A percentile compares a stretch with the other conserved stretches of the same genome.
Conservation (phyloP, 1,284 basidiomycete species). For the Ustilago vetiveriae region DNA sequence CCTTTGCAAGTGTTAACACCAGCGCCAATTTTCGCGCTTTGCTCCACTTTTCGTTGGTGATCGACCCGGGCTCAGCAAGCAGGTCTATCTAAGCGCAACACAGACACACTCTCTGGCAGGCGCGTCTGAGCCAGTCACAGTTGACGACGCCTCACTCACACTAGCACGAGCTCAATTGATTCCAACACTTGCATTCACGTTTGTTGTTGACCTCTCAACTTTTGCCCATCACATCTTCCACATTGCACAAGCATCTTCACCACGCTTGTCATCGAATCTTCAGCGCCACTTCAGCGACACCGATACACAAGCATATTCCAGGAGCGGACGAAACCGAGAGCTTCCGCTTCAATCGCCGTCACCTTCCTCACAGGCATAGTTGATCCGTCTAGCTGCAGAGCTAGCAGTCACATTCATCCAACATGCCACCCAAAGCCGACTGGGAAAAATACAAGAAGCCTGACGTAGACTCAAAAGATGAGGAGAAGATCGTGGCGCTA, state of each 20-base stretch:
- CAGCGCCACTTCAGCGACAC: too few relatives aligned
- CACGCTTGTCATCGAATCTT: too few relatives aligned
- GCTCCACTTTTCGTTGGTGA: constrained; percentile 36
- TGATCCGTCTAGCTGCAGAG: neutral
- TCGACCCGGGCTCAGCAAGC: constrained; percentile 22
- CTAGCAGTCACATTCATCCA: constrained; percentile 10
- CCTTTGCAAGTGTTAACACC: too few relatives aligned
- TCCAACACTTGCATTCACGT: neutral
- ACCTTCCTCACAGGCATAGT: neutral
- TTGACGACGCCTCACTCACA: constrained; percentile 36
- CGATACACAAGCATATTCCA: too few relatives aligned
- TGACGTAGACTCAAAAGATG: constrained; percentile 59
- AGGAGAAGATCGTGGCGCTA: constrained; percentile 74
- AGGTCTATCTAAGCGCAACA: neutral
- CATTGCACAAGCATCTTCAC: too few relatives aligned
- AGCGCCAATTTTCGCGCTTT: neutral
- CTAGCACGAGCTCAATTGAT: constrained; percentile 17
- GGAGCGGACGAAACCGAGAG: neutral
- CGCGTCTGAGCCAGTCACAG: constrained; percentile 27
- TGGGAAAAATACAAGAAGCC: constrained; percentile 67
- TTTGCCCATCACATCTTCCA: neutral
- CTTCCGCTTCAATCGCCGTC: neutral
- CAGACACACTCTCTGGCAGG: neutral
- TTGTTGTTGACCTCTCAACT: neutral
- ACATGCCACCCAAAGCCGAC: constrained; percentile 65